phyloP scores from a whole-genome alignment of 768 basidiomycete genomes.

The Pholiota conissans region DNA sequence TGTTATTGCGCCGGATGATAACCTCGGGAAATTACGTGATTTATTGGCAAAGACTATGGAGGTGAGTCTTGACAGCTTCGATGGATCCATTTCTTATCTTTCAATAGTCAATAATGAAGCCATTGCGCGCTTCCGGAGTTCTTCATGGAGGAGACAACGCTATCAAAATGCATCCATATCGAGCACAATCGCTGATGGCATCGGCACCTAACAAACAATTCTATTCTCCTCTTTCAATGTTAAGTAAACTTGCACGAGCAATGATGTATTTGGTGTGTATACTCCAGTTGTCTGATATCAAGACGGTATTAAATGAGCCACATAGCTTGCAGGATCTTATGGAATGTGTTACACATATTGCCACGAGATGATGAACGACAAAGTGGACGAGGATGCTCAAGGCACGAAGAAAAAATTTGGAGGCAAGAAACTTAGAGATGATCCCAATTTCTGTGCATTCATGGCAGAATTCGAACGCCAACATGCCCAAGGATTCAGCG shows the following conservation, averaged over 20 bases:
- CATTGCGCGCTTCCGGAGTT: slow-evolving; percentile 36
- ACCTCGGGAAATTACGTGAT: slow-evolving; percentile 65
- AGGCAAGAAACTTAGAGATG: slow-evolving; percentile 46
- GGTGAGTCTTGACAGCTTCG: slow-evolving; percentile 40
- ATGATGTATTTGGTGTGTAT: slow-evolving; percentile 83
- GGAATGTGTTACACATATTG: slow-evolving; percentile 75
- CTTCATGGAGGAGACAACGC: slow-evolving; percentile 51
- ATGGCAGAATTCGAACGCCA: slow-evolving; percentile 69
- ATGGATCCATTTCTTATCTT: not conserved
- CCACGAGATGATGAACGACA: slow-evolving; percentile 43
- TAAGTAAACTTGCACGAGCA: slow-evolving; percentile 68
- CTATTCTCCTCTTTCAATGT: slow-evolving; percentile 46
- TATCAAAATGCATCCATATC: slow-evolving; percentile 66
- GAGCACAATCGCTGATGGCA: slow-evolving; percentile 44
- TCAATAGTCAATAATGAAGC: slow-evolving; percentile 30
- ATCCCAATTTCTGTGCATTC: slow-evolving; percentile 63
- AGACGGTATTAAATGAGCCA: not conserved
- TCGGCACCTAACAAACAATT: slow-evolving; percentile 47
- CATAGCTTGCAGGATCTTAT: slow-evolving; percentile 80
- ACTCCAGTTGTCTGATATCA: not conserved
- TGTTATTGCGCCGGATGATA: slow-evolving; percentile 70
- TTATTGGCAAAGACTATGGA: slow-evolving; percentile 73
- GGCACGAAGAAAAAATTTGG: slow-evolving; percentile 37
- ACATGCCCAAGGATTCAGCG: slow-evolving; percentile 49
- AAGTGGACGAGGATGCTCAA: slow-evolving; percentile 29